phyloP scores from a whole-genome alignment of 1,284 basidiomycete species.

The Kalmanozyma brasiliensis region DNA sequence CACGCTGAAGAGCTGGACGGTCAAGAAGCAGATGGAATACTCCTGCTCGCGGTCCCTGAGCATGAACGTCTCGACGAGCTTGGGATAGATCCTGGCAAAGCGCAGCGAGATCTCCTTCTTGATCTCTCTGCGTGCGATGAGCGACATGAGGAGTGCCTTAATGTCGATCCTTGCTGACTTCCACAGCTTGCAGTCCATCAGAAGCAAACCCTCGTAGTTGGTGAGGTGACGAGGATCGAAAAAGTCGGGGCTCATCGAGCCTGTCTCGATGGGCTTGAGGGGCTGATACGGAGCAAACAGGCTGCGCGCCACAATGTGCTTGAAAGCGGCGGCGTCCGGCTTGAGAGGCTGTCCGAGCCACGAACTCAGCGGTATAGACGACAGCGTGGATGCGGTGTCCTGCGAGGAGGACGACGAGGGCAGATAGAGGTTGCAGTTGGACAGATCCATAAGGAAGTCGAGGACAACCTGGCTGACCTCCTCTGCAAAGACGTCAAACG shows the following conservation, averaged over 20 bases:
- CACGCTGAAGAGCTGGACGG: slow-evolving; percentile 67
- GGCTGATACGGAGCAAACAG: slow-evolving; percentile 55
- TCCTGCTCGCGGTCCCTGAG: slow-evolving; percentile 65
- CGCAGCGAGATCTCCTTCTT: slow-evolving; percentile 78
- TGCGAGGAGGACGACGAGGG: slow-evolving; percentile 22
- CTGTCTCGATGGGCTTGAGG: slow-evolving; percentile 30
- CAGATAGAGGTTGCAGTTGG: slow-evolving; percentile 57
- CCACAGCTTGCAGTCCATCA: slow-evolving; percentile 65
- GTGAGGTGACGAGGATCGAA: slow-evolving; percentile 58
- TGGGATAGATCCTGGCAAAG: slow-evolving; percentile 61
- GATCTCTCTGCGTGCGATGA: slow-evolving; percentile 77
- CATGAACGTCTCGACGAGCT: slow-evolving; percentile 65
- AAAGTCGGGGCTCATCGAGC: slow-evolving; percentile 56
- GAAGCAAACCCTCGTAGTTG: slow-evolving; percentile 60
- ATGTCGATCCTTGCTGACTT: slow-evolving; percentile 74
- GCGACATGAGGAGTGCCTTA: slow-evolving; percentile 83
- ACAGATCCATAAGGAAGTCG: slow-evolving; percentile 59
- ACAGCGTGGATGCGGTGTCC: not conserved
- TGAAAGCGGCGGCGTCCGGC: slow-evolving; percentile 53
- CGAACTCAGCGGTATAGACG: slow-evolving; percentile 9
- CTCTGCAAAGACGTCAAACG: slow-evolving; percentile 89
- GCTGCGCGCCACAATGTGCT: slow-evolving; percentile 50
- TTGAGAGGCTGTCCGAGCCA: slow-evolving; percentile 30
- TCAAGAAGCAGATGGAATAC: slow-evolving; percentile 64
- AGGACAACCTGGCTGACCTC: slow-evolving; percentile 75